These are phyloP conservation scores for Fusarium nodosum DNA, from an alignment of 2,329 filamentous ascomycete species.

Conservation along the genomic window DNA sequence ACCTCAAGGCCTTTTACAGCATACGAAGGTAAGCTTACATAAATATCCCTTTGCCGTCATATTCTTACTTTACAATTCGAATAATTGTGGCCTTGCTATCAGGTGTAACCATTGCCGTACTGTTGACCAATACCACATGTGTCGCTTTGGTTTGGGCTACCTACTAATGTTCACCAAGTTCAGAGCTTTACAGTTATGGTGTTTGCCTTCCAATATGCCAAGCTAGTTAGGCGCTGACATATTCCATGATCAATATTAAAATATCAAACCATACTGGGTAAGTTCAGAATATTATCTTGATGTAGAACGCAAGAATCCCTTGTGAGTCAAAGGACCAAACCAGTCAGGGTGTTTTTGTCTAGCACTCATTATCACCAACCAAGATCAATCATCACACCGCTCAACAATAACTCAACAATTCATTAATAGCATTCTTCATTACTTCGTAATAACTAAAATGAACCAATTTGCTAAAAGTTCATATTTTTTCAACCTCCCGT, in stretches of 20 bases:
- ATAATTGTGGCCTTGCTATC: not conserved
- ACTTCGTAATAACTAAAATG: not conserved
- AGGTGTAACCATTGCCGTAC: not conserved
- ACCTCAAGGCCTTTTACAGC: not conserved
- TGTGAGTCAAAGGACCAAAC: too few species aligned
- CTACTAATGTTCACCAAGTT: not conserved
- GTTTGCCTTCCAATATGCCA: too few species aligned
- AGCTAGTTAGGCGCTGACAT: too few species aligned
- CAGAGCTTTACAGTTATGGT: too few species aligned
- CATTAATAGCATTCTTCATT: constrained; percentile 2
- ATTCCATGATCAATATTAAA: too few species aligned
- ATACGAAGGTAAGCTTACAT: not conserved
- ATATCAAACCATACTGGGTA: too few species aligned
- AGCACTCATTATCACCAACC: not conserved
- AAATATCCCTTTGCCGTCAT: not conserved
- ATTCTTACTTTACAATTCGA: accelerated
- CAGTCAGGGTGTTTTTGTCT: too few species aligned
- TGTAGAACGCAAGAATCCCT: too few species aligned
- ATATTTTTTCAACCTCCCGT: too few species aligned
- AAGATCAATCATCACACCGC: not conserved
- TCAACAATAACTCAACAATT: not conserved
- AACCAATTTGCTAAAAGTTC: not conserved
- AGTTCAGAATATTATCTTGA: too few species aligned
- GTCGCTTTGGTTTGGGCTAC: not conserved
- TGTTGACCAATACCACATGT: not conserved